Evolutionary conservation across 1,284 basidiomycete genomes (phyloP), one percentile per base, ranked within the genome.

Genomic region (Ganoderma lucidum): DNA sequence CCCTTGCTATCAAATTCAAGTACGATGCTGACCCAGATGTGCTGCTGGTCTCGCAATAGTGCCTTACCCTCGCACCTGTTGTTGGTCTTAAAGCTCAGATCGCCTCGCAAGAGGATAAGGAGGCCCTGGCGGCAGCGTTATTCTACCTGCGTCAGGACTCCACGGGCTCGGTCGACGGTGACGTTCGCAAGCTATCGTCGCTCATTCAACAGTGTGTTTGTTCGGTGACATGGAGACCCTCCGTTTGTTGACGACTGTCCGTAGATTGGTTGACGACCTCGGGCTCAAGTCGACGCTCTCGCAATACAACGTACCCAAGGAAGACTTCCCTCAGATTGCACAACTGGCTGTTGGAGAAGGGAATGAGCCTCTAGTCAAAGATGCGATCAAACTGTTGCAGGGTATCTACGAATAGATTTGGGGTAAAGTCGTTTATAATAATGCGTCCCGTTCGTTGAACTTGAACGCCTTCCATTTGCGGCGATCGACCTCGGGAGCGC

Each of bases 41-140:
- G 23, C 2, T 61, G 37, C 37, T 10, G 42, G 8, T 28, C 42
- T 15, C 48, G 8, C 15, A 23, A 30, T 72, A 92, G 91, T 95
- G 94, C 79, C 81, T 95, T 63, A 95, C 94, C 1, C 86, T 96
- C 39, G 84, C 89, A 0, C 84, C 90, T 0, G 88, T 88, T 41
- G 86, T 94, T 28, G 81, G 78, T 1, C 80, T 93, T 35, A 86
- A 92, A 78, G 85, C 90, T 0, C 82, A 86, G 68, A 77, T 85
- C 32, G 87, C 86, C 1, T 86, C 86, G 1, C 77, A 84, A 39
- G 86, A 88, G 65, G 85, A 92, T 74, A 92, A 91, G 77, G 82
- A 87, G 67, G 82, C 81, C 69, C 83, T 92, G 2, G 86, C 90
- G 2, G 81, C 81, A 42, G 80, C 86, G 0, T 79, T 92, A 35